Evolutionary conservation across 2,329 filamentous ascomycete species (phyloP).

Genomic region (Calycina herbarum): DNA sequence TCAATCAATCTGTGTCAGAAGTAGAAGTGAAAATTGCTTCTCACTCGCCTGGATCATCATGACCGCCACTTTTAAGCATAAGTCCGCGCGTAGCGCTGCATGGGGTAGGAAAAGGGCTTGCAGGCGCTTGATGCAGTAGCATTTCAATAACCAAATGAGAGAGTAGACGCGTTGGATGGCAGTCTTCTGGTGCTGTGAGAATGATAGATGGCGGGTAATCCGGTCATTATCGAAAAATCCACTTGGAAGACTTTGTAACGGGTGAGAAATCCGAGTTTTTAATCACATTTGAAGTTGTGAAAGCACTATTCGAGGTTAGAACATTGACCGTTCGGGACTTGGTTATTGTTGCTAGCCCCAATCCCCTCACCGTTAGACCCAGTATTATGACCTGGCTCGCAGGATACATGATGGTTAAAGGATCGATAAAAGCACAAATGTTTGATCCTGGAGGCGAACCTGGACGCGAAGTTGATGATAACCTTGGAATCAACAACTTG

Average conservation of each 20-base stretch:
- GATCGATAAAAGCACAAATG: slow-evolving; percentile 5
- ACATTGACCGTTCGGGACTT: not conserved
- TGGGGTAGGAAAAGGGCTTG: slow-evolving; percentile 9
- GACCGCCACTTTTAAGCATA: slow-evolving; percentile 11
- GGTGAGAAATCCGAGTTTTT: not conserved
- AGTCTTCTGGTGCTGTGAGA: not conserved
- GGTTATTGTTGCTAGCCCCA: not conserved
- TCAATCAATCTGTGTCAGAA: not conserved
- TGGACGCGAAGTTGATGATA: not conserved
- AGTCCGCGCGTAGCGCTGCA: slow-evolving; percentile 8
- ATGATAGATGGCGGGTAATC: not conserved
- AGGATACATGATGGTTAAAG: slow-evolving; percentile 8
- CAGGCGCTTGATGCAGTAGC: slow-evolving; percentile 9
- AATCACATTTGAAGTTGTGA: not conserved
- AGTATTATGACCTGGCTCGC: slow-evolving; percentile 12
- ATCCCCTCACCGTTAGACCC: slow-evolving; percentile 5
- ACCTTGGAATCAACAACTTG: slow-evolving; percentile 1
- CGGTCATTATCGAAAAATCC: not conserved
- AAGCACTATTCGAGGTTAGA: not conserved
- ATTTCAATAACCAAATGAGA: not conserved
- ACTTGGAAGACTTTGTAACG: not conserved
- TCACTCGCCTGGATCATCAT: slow-evolving; percentile 4
- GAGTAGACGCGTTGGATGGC: not conserved
- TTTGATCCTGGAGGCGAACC: not conserved
- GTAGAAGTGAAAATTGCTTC: not conserved